Percentiles rank a stretch among this genome's conserved stretches.
Evolutionary conservation across 2,329 filamentous ascomycete genomes (phyloP).

Genomic region (Scleromitrula shiraiana): DNA sequence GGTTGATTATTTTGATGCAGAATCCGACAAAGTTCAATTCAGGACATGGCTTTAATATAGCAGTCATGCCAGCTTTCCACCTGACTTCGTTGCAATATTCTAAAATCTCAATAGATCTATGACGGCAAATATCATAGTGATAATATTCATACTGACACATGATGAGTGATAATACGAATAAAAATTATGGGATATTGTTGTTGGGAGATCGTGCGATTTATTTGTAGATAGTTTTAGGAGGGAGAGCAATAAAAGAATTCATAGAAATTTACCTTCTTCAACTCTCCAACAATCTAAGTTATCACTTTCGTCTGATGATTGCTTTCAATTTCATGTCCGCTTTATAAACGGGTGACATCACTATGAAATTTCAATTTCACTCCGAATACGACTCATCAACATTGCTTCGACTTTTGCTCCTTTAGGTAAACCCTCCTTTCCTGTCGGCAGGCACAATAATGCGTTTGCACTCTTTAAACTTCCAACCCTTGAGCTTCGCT

Average conservation of each 20-base stretch:
- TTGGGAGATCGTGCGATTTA: neutral
- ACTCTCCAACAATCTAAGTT: too few relatives aligned
- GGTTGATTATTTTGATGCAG: neutral
- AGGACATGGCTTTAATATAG: constrained; percentile 1
- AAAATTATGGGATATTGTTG: neutral
- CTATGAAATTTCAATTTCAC: constrained; percentile 16
- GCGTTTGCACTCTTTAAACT: constrained; percentile 87
- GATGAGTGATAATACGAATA: neutral
- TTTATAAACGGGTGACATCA: too few relatives aligned
- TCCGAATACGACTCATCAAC: constrained; percentile 53
- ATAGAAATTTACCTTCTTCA: neutral
- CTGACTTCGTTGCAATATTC: constrained; percentile 7
- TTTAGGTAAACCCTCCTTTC: constrained; percentile 55
- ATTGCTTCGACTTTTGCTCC: constrained; percentile 69
- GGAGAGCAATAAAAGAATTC: neutral
- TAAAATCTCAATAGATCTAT: constrained; percentile 11
- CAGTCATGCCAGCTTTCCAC: constrained; percentile 10
- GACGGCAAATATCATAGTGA: constrained; percentile 6
- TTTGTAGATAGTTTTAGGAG: neutral
- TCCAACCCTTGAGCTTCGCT: constrained; percentile 82
- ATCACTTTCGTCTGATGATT: too few relatives aligned
- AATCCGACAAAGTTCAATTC: constrained; percentile 2
- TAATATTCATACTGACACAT: constrained; percentile 15
- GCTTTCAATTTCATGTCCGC: neutral
- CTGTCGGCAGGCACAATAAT: constrained; percentile 65